Percentiles rank a stretch among this genome's conserved stretches.
These are phyloP conservation scores for Colletotrichum liriopes DNA, from an alignment of 2,329 filamentous ascomycete genomes.

Conservation along the genomic window DNA sequence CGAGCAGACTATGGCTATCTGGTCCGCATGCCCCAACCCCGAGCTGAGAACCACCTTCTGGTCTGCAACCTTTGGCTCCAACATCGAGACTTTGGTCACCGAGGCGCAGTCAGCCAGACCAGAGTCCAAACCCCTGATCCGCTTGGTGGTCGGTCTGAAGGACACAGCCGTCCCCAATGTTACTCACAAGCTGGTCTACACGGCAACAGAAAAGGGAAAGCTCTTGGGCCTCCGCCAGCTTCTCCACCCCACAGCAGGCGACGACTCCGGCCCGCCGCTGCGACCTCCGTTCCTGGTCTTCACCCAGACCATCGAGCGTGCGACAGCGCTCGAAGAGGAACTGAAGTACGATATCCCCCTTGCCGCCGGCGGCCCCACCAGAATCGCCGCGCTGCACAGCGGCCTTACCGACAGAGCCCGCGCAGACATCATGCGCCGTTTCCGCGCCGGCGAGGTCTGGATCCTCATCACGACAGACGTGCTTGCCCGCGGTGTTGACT, in stretches of 20 bases:
- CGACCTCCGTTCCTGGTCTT: conserved; percentile 95
- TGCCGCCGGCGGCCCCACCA: conserved; percentile 85
- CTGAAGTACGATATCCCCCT: conserved; percentile 94
- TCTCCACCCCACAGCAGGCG: conserved; percentile 78
- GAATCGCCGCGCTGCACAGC: conserved; percentile 93
- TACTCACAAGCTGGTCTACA: conserved; percentile 89
- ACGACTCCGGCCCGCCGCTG: conserved; percentile 72
- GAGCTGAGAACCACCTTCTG: conserved; percentile 85
- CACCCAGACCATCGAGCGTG: conserved; percentile 94
- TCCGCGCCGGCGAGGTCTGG: conserved; percentile 95
- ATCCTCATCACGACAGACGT: conserved; percentile 96
- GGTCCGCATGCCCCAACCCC: conserved; percentile 81
- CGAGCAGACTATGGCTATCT: conserved; percentile 88
- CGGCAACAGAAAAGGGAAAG: conserved; percentile 94
- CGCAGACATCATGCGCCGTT: conserved; percentile 87
- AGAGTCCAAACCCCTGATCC: conserved; percentile 70
- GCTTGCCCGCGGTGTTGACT: conserved; percentile 92
- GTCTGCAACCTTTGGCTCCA: conserved; percentile 98
- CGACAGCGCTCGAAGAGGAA: conserved; percentile 88
- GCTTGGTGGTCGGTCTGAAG: conserved; percentile 95
- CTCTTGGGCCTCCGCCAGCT: conserved; percentile 92
- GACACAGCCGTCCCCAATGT: conserved; percentile 96
- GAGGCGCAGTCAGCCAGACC: conserved; percentile 74
- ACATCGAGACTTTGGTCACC: conserved; percentile 84
- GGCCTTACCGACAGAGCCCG: conserved; percentile 84